Evolutionary conservation across 768 basidiomycete species (phyloP).

Genomic region (Cubamyces sp.): DNA sequence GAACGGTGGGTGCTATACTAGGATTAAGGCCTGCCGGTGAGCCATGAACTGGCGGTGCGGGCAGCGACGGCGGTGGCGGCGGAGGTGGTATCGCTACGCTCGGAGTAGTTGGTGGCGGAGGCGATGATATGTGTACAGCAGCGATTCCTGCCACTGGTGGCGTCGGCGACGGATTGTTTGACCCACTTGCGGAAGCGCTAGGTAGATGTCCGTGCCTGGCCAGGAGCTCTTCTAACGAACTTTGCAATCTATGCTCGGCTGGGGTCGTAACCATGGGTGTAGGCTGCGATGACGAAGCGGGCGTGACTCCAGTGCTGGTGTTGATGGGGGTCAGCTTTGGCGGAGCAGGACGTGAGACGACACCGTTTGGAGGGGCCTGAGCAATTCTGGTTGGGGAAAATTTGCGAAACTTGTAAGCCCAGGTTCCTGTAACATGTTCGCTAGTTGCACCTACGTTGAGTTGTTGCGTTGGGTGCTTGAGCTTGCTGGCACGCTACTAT

Average conservation of each 20-base stretch:
- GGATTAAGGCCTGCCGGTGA: not conserved
- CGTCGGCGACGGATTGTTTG: not conserved
- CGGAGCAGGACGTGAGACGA: too few species aligned
- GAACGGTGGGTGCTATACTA: not conserved
- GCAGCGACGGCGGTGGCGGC: not conserved
- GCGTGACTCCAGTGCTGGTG: too few species aligned
- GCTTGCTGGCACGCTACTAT: too few species aligned
- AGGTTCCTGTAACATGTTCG: too few species aligned
- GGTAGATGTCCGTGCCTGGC: not conserved
- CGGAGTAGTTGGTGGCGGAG: not conserved
- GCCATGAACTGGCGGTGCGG: not conserved
- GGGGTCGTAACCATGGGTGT: not conserved
- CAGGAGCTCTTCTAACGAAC: slow-evolving; percentile 3
- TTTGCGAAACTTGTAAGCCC: too few species aligned
- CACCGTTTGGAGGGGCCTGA: too few species aligned
- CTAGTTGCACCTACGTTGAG: too few species aligned
- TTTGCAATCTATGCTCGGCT: not conserved
- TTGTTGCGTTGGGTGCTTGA: too few species aligned
- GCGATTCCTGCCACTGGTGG: not conserved
- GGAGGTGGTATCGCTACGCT: not conserved
- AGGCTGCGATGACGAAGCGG: not conserved
- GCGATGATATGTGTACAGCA: not conserved
- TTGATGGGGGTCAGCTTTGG: too few species aligned
- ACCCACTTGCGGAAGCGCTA: not conserved
- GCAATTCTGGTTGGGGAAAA: too few species aligned